Evolutionary conservation across 441 rosid genomes (phyloP).

Genomic region (Omphalea diandra): DNA sequence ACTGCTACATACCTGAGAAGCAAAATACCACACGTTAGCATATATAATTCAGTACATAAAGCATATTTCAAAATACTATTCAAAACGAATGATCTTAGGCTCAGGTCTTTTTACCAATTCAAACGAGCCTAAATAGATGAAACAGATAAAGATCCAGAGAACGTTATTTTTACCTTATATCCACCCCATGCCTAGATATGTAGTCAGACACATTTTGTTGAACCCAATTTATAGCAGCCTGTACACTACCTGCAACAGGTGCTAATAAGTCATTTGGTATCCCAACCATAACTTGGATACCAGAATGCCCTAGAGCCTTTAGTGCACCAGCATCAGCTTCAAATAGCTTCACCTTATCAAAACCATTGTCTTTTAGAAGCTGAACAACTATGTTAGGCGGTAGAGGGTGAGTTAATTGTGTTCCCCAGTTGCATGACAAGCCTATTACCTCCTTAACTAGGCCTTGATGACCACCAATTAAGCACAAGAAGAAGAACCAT

Average conservation of each 20-base stretch:
- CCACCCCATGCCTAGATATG: conserved; percentile 51
- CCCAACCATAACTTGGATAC: conserved; percentile 84
- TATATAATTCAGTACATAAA: background rate
- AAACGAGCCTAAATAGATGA: background rate
- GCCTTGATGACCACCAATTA: conserved; percentile 21
- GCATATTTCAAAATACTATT: background rate
- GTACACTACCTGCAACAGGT: conserved; percentile 52
- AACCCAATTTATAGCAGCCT: conserved; percentile 62
- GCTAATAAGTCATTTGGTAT: conserved; percentile 72
- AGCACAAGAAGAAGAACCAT: conserved; percentile 29
- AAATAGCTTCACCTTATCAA: conserved; percentile 73
- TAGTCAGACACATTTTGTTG: conserved; percentile 59
- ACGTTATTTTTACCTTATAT: conserved; percentile 45
- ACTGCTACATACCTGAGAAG: conserved; percentile 71
- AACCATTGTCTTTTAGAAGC: conserved; percentile 70
- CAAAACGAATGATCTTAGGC: too few species aligned
- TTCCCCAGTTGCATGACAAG: conserved; percentile 71
- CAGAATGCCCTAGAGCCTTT: conserved; percentile 70
- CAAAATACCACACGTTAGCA: background rate
- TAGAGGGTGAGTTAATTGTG: conserved; percentile 58
- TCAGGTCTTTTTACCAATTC: too few species aligned
- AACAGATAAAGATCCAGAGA: background rate
- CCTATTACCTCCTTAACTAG: conserved; percentile 36
- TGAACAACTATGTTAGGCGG: conserved; percentile 53
- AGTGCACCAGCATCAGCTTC: conserved; percentile 78